Conservation (phyloP, 2,329 filamentous ascomycete genomes). For the Colletotrichum shisoi region DNA sequence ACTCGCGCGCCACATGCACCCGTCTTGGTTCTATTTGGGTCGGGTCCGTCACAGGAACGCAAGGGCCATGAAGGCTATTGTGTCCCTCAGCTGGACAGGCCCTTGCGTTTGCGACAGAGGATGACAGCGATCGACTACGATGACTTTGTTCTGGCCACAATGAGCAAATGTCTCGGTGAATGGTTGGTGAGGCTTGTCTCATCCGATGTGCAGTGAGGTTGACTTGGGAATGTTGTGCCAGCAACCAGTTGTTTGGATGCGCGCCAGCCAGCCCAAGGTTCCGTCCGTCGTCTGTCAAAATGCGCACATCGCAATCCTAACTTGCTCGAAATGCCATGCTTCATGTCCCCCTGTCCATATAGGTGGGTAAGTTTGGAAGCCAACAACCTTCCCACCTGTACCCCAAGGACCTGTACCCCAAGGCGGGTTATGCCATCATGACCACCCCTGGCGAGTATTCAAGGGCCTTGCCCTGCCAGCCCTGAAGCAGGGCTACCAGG, state of each 20-base stretch:
- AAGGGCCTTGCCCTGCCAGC: conserved; percentile 17
- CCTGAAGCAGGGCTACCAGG: background rate
- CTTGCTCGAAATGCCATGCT: conserved; percentile 26
- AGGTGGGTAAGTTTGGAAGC: conserved; percentile 26
- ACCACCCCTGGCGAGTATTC: conserved; percentile 2
- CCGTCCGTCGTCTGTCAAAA: conserved; percentile 22
- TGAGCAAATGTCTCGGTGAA: conserved; percentile 26
- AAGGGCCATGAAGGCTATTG: conserved; percentile 13
- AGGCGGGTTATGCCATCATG: conserved; percentile 30
- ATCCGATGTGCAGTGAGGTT: conserved; percentile 14
- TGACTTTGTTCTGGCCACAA: conserved; percentile 7
- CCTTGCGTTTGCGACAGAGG: conserved; percentile 1
- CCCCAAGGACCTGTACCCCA: conserved; percentile 15
- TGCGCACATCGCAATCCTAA: conserved; percentile 27
- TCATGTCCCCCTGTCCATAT: conserved; percentile 15
- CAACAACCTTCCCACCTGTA: conserved; percentile 16
- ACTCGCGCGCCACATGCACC: conserved; percentile 9
- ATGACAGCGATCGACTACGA: background rate
- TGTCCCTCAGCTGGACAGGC: conserved; percentile 31
- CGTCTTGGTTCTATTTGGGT: conserved; percentile 13
- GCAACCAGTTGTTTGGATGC: background rate
- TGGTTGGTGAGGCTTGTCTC: conserved; percentile 15
- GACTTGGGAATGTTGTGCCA: conserved; percentile 7
- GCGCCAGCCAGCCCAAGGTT: background rate
- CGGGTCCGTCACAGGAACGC: conserved; percentile 7